phyloP scores from a whole-genome alignment of 768 basidiomycete genomes.

The Lactarius sanguifluus region DNA sequence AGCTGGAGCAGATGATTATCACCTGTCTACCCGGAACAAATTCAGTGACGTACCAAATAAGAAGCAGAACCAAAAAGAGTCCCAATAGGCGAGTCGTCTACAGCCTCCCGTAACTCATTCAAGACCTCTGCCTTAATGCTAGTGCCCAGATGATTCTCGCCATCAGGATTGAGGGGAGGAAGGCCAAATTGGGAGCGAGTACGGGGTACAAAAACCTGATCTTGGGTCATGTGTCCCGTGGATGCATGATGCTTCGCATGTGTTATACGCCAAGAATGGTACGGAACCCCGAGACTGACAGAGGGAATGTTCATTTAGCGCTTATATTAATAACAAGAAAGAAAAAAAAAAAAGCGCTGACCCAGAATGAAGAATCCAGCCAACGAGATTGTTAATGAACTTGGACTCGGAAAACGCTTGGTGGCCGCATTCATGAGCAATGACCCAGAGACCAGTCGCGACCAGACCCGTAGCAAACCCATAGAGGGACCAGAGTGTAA shows the following conservation, averaged over 20 bases:
- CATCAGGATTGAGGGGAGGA: conserved; percentile 62
- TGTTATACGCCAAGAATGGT: conserved; percentile 93
- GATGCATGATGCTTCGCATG: conserved; percentile 96
- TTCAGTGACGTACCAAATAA: conserved; percentile 51
- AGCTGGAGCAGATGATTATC: conserved; percentile 43
- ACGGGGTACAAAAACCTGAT: conserved; percentile 92
- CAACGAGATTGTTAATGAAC: conserved; percentile 86
- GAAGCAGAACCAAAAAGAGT: conserved; percentile 51
- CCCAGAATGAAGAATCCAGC: conserved; percentile 91
- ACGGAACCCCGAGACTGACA: conserved; percentile 85
- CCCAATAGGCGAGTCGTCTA: conserved; percentile 88
- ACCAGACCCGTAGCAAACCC: conserved; percentile 82
- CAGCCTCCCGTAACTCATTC: conserved; percentile 76
- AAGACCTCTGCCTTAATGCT: conserved; percentile 65
- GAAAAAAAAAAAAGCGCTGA: conserved; percentile 40
- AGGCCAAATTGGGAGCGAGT: conserved; percentile 76
- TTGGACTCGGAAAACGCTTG: conserved; percentile 95
- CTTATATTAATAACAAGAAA: not conserved
- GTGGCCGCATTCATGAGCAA: conserved; percentile 95
- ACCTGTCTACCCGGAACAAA: not conserved
- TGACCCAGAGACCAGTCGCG: conserved; percentile 90
- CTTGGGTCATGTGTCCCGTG: conserved; percentile 89
- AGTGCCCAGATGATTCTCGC: conserved; percentile 64
- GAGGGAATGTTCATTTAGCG: conserved; percentile 10
- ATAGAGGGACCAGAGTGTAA: conserved; percentile 79